Base-by-base conservation (phyloP, 352 stramenopile species). In the Halophytophthora batemanensis region DNA sequence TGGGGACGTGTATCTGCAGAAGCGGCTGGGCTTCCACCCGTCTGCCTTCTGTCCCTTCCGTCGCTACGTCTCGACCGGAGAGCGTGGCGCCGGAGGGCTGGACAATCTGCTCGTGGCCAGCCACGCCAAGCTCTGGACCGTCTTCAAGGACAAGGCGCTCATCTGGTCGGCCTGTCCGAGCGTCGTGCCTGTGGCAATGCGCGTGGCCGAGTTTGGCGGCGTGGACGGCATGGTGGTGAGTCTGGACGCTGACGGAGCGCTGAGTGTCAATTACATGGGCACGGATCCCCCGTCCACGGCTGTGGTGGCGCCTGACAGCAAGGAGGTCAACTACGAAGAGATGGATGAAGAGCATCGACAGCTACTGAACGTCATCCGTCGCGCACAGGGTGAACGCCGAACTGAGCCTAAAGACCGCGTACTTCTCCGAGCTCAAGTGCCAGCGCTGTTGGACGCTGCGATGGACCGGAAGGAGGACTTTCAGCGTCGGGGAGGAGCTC, bases 261-360 rank as follows among this genome's bases (percentile, higher is more conserved):
- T 97, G 19, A 74, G 61, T 49, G 79, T 95, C 1, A 92, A 84
- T 56, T 96, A 96, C 61, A 83, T 96, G 65, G 87, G 88, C 12
- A 97, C 87, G 1, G 87, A 97, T 45, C 86, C 87, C 15, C 86
- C 85, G 13, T 88, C 83, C 2, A 84, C 79, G 17, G 65, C 85
- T 1, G 71, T 95, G 4, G 77, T 87, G 11, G 66, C 69, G 1
- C 54, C 75, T 2, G 77, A 88, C 28, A 71, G 66, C 15, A 95
- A 95, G 41, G 84, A 95, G 22, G 64, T 97, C 35, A 93, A 96
- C 52, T 96, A 96, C 45, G 86, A 94, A 47, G 84, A 95, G 50
- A 95, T 96, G 66, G 87, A 97, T 48, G 82, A 92, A 45, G 89
- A 96, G 56, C 84, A 96, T 39, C 81, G 86, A 14, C 69, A 85